phyloP scores from a whole-genome alignment of 495 filamentous ascomycete species.

The Hypoxylon trugodes region DNA sequence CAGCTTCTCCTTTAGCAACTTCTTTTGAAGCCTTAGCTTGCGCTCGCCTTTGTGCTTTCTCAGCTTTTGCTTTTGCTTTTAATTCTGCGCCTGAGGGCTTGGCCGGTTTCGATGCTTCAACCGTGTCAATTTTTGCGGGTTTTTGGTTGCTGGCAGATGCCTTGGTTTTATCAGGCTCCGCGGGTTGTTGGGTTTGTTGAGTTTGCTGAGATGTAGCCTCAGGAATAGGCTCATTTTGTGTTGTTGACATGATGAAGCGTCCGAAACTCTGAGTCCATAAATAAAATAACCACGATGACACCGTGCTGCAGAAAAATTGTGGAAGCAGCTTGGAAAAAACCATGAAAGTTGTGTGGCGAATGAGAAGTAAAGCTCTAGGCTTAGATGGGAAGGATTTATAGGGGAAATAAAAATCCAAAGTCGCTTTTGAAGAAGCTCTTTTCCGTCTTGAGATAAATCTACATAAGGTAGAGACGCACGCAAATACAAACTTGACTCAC shows the following conservation, averaged over 20 bases:
- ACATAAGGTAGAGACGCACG: too few species aligned
- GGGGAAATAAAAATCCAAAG: background rate
- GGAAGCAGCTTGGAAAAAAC: background rate
- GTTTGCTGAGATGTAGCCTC: conserved; percentile 21
- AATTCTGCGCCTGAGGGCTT: conserved; percentile 72
- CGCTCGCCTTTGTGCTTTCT: conserved; percentile 78
- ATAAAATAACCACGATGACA: conserved; percentile 3
- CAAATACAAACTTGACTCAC: conserved; percentile 17
- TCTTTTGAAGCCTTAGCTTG: conserved; percentile 63
- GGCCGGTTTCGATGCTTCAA: conserved; percentile 32
- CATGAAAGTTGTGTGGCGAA: background rate
- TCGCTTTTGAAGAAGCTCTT: conserved; percentile 9
- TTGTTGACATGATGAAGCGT: conserved; percentile 27
- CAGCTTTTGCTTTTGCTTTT: conserved; percentile 80
- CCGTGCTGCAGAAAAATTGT: background rate
- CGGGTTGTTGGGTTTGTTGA: background rate
- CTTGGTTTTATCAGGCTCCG: conserved; percentile 41
- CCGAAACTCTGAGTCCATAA: background rate
- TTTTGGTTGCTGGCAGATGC: conserved; percentile 37
- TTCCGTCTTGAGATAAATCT: conserved; percentile 26
- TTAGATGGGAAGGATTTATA: background rate
- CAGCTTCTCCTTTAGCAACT: conserved; percentile 41
- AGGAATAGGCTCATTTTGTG: conserved; percentile 17
- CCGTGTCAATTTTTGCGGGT: conserved; percentile 30
- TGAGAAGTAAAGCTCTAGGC: background rate